Base-by-base conservation (phyloP, 306 rosid genomes). In the Quercus rubra region DNA sequence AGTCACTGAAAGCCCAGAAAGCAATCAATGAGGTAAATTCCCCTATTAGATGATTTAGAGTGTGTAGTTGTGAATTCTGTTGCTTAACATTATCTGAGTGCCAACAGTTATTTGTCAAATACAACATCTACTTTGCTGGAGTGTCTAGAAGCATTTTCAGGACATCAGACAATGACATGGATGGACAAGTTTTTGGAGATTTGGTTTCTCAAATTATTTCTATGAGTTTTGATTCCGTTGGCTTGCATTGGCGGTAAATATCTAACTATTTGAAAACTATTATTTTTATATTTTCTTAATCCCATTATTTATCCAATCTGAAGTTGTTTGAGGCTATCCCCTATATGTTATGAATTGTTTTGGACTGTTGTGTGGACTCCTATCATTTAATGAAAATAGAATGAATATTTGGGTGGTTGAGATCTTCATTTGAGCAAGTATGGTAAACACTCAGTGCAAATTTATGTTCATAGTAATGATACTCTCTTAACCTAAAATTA, bases 71-170 rank as follows among this genome's bases (percentile, higher is more conserved):
- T 68, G 76, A 56, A 38, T 80, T 61, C 49, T 78, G 69, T 76
- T 6, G 61, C 80, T 85, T 70, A 80, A 88, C 78, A 27, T 71
- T 46, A 27, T 59, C 72, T 63, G 56, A 33, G 58, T 85, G 83
- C 81, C 83, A 66, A 83, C 99, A 95, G 99, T 97, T 95, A 75
- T 95, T 95, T 89, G 97, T 95, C 78, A 95, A 93, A 88, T 95
- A 87, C 96, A 95, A 93, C 96, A 95, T 91, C 81, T 90, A 95
- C 84, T 95, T 95, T 85, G 86, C 99, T 79, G 99, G 99, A 89
- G 98, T 95, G 76, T 91, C 99, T 58, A 90, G 87, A 90, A 90
- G 87, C 87, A 90, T 91, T 87, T 91, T 95, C 90, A 83, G 78
- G 83, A 80, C 83, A 75, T 76, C 91, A 58, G 92, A 88, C 73